Evolutionary conservation across 805 yeast species (phyloP).

Genomic region (Hanseniaspora vineae): DNA sequence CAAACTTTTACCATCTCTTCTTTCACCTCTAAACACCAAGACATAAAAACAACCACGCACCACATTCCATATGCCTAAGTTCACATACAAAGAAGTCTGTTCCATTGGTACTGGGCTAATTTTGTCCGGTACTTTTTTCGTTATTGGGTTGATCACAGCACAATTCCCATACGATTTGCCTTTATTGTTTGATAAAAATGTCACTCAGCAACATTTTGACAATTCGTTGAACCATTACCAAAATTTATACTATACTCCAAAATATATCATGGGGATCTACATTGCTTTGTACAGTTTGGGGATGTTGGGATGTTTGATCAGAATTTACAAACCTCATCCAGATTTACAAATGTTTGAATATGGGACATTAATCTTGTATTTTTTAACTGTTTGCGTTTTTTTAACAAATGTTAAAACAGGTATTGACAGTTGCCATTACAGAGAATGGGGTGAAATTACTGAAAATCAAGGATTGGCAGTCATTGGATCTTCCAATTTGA

Average conservation of each 20-base stretch:
- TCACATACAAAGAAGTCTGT: conserved; percentile 19
- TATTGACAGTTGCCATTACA: conserved; percentile 48
- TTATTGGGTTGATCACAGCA: conserved; percentile 64
- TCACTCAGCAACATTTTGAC: conserved; percentile 40
- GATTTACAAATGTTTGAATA: conserved; percentile 85
- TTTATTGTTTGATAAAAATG: conserved; percentile 52
- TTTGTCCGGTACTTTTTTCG: conserved; percentile 46
- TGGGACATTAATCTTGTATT: conserved; percentile 62
- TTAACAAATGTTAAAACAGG: conserved; percentile 81
- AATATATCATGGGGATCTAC: conserved; percentile 15
- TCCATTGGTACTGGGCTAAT: conserved; percentile 20
- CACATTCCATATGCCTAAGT: not conserved
- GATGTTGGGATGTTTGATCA: conserved; percentile 53
- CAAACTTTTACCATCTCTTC: too few relatives aligned
- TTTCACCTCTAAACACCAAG: too few relatives aligned
- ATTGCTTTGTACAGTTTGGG: conserved; percentile 49
- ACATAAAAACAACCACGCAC: not conserved
- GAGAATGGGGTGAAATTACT: conserved; percentile 91
- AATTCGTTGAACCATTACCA: conserved; percentile 62
- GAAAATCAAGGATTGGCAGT: conserved; percentile 78
- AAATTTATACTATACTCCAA: conserved; percentile 56
- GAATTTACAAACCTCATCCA: conserved; percentile 76
- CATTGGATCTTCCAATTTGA: conserved; percentile 76
- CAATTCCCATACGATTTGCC: conserved; percentile 74
- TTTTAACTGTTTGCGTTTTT: conserved; percentile 65